A percentile compares a stretch with the other conserved stretches of the same genome.
Evolutionary conservation across 768 basidiomycete genomes (phyloP).

Genomic region (Scleroderma citrinum): DNA sequence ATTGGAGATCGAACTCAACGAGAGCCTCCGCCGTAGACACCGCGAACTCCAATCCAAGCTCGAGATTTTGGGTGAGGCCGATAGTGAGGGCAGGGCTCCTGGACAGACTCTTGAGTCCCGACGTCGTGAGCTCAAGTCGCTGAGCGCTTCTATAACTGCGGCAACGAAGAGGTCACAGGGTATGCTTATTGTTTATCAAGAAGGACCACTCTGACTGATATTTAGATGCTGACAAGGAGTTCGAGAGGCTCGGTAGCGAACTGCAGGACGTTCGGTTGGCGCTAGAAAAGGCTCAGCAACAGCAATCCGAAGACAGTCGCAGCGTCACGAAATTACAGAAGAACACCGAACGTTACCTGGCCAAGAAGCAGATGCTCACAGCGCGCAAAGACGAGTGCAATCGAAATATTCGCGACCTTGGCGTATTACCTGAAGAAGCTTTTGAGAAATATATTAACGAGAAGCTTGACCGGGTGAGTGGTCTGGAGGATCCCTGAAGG

Average conservation of each 20-base stretch:
- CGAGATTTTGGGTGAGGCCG: slow-evolving; percentile 65
- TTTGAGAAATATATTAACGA: slow-evolving; percentile 91
- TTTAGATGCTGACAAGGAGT: slow-evolving; percentile 65
- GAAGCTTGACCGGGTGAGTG: slow-evolving; percentile 76
- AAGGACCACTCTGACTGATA: background rate
- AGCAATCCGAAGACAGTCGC: slow-evolving; percentile 83
- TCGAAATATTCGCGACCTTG: slow-evolving; percentile 91
- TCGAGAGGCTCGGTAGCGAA: slow-evolving; percentile 53
- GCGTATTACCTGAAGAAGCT: slow-evolving; percentile 94
- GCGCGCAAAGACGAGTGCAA: slow-evolving; percentile 91
- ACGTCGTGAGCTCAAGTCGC: slow-evolving; percentile 58
- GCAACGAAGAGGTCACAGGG: slow-evolving; percentile 61
- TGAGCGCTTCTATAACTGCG: slow-evolving; percentile 61
- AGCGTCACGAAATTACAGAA: slow-evolving; percentile 90
- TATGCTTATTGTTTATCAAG: slow-evolving; percentile 14
- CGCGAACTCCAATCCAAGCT: slow-evolving; percentile 75
- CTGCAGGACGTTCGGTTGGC: slow-evolving; percentile 61
- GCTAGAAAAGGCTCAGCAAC: slow-evolving; percentile 71
- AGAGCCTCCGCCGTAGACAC: slow-evolving; percentile 72
- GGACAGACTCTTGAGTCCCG: slow-evolving; percentile 64
- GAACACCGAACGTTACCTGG: slow-evolving; percentile 89
- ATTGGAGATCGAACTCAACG: slow-evolving; percentile 90
- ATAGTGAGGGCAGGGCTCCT: slow-evolving; percentile 49
- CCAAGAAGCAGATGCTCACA: slow-evolving; percentile 82
- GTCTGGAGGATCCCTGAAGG: background rate